Conservation (phyloP, 768 basidiomycete genomes). For the Agrocybe praecox region DNA sequence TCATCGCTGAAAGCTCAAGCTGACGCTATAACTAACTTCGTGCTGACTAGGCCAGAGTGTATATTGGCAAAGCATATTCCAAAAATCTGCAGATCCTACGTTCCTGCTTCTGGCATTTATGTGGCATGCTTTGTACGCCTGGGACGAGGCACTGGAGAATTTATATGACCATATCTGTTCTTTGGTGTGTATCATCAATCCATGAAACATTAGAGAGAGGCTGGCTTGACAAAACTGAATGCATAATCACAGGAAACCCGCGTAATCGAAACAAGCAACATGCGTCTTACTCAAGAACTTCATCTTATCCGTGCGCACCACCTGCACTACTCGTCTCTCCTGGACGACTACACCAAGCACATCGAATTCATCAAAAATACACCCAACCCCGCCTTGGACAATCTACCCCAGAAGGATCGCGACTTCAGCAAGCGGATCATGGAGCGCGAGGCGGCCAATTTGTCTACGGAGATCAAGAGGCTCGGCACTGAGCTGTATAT, state of each 20-base stretch:
- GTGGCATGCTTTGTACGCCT: conserved; percentile 65
- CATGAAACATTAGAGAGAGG: too few species aligned
- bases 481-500: conserved; percentile 39
- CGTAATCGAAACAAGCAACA: conserved; percentile 43
- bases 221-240: background rate
- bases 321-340: conserved; percentile 56
- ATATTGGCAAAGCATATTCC: conserved; percentile 47
- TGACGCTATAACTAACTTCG: conserved; percentile 4
- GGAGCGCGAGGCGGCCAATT: conserved; percentile 48
- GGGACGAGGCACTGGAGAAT: conserved; percentile 60
- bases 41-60: conserved; percentile 37
- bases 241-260: conserved; percentile 44
- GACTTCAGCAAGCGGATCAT: conserved; percentile 34
- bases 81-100: conserved; percentile 51
- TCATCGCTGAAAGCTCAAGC: too few species aligned
- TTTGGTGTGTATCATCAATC: conserved; percentile 32
- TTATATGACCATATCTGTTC: conserved; percentile 52
- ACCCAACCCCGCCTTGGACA: conserved; percentile 54
- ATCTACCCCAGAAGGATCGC: conserved; percentile 27
- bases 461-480: conserved; percentile 53
- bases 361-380: conserved; percentile 52
- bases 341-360: conserved; percentile 56
- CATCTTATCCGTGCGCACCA: conserved; percentile 63
- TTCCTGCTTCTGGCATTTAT: conserved; percentile 54
- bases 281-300: conserved; percentile 52